phyloP scores from a whole-genome alignment of 257 asterid genomes.

The Apocynum venetum region DNA sequence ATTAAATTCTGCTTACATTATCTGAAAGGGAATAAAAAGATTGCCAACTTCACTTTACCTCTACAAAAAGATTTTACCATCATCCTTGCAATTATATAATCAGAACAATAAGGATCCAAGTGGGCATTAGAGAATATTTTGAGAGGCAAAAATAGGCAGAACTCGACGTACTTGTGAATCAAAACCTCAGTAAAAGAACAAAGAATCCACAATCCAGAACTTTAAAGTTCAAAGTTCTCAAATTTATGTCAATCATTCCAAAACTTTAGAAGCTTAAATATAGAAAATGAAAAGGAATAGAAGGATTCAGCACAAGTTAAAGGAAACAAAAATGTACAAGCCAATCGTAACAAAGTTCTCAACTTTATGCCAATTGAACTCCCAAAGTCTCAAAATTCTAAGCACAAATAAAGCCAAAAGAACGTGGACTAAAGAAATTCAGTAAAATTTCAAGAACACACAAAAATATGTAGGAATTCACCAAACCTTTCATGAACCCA shows the following conservation, averaged over 20 bases:
- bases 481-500: not conserved
- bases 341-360: not conserved
- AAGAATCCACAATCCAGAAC: not conserved
- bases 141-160: not conserved
- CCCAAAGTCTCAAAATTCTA: constrained; percentile 5
- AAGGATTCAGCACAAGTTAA: not conserved
- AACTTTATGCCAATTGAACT: not conserved
- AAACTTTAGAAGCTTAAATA: not conserved
- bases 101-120: not conserved
- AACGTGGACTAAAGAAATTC: not conserved
- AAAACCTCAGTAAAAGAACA: not conserved
- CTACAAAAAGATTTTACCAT: not conserved
- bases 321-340: not conserved
- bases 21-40: not conserved
- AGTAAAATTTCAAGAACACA: not conserved
- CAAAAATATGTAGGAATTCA: not conserved
- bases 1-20: not conserved
- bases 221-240: not conserved
- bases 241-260: not conserved
- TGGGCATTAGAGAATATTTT: not conserved
- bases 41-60: constrained; percentile 1
- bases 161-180: not conserved
- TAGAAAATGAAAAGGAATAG: not conserved
- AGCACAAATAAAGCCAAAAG: not conserved
- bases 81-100: not conserved